Conservation (phyloP, 306 rosid species). For the Quillaja saponaria region DNA sequence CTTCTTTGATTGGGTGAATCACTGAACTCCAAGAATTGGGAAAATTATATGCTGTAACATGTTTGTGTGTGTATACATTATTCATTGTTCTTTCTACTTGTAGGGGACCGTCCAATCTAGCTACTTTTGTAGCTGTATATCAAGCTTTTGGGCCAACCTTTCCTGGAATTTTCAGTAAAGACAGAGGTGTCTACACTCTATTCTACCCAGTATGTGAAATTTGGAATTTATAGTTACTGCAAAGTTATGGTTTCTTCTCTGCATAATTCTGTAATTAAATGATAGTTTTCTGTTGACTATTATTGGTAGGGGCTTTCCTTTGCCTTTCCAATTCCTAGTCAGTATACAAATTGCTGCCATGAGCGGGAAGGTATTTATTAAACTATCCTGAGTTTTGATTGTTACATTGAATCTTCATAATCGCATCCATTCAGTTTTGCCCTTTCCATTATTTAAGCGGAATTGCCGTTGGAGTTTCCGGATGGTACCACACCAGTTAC, state of each 20-base stretch:
- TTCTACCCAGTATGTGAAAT: conserved; percentile 79
- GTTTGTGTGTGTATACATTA: not conserved
- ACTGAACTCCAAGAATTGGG: conserved; percentile 14
- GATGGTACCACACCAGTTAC: conserved; percentile 99
- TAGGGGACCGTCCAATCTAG: conserved; percentile 87
- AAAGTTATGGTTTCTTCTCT: not conserved
- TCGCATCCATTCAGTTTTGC: conserved; percentile 25
- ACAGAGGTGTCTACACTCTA: conserved; percentile 86
- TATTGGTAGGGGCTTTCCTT: conserved; percentile 82
- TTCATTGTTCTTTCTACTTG: conserved; percentile 30
- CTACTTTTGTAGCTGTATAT: conserved; percentile 92
- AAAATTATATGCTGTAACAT: not conserved
- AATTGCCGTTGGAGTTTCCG: conserved; percentile 94
- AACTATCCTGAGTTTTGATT: conserved; percentile 17
- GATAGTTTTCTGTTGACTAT: conserved; percentile 21
- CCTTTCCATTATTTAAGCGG: conserved; percentile 51
- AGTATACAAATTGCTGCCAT: conserved; percentile 80
- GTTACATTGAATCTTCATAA: conserved; percentile 18
- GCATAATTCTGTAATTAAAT: not conserved
- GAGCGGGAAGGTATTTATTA: conserved; percentile 75
- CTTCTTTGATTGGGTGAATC: conserved; percentile 87
- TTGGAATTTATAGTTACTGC: conserved; percentile 11
- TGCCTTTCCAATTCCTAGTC: conserved; percentile 97
- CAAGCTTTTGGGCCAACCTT: conserved; percentile 96
- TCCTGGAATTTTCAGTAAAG: conserved; percentile 83